phyloP scores from a whole-genome alignment of 1,284 basidiomycete genomes.

The Papiliotrema laurentii region DNA sequence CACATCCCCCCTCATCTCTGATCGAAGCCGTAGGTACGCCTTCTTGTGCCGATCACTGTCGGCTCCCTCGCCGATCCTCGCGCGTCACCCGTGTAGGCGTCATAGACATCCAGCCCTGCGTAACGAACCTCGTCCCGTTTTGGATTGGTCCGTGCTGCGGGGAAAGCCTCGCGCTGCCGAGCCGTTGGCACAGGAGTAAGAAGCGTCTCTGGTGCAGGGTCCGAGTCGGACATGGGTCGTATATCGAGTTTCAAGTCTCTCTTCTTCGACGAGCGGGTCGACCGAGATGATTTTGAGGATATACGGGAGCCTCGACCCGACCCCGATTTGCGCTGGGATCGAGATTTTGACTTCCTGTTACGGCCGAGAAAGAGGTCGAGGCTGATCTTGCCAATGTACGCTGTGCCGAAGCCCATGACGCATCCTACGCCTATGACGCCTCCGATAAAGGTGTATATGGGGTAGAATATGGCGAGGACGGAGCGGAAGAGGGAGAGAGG shows the following conservation, averaged over 20 bases:
- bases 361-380: slow-evolving; percentile 14
- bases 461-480: slow-evolving; percentile 33
- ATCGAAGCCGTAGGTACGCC: slow-evolving; percentile 1
- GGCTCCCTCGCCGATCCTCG: slow-evolving; percentile 16
- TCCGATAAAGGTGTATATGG: slow-evolving; percentile 39
- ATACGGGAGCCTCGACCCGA: background rate
- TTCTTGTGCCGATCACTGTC: slow-evolving; percentile 22
- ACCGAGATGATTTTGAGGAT: background rate
- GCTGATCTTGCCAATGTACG: slow-evolving; percentile 28
- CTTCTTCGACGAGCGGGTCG: background rate
- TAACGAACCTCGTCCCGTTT: background rate
- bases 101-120: background rate
- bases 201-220: background rate
- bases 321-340: background rate
- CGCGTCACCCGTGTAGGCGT: background rate
- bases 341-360: background rate
- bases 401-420: slow-evolving; percentile 31
- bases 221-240: background rate
- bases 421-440: slow-evolving; percentile 34
- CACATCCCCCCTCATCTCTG: background rate
- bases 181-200: background rate
- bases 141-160: background rate
- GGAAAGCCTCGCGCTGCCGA: background rate
- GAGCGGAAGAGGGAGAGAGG: slow-evolving; percentile 21
- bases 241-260: background rate